Percentiles rank a stretch among this genome's conserved stretches.
phyloP scores from a whole-genome alignment of 169 alveolate genomes.

The Plasmodium relictum region DNA sequence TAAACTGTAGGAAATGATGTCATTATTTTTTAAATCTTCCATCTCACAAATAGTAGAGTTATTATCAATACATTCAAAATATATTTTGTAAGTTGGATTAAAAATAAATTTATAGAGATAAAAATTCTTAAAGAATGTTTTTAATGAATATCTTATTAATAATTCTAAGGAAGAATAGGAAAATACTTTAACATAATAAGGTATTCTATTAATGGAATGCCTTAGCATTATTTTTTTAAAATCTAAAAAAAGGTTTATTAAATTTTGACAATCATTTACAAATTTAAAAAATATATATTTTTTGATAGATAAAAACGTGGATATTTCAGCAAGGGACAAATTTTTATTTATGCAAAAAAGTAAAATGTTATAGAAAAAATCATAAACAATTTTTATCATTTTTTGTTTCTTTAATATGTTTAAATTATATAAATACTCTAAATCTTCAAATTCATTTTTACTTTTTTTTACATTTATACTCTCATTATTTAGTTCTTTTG shows the following conservation, averaged over 20 bases:
- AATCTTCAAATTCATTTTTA: neutral
- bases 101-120: conserved; percentile 55
- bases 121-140: conserved; percentile 37
- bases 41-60: neutral
- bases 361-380: conserved; percentile 40
- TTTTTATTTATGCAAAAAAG: conserved; percentile 32
- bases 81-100: conserved; percentile 29
- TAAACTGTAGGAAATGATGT: no score
- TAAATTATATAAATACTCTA: neutral
- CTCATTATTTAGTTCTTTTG: conserved; percentile 30
- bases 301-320: conserved; percentile 44
- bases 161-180: conserved; percentile 36
- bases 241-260: conserved; percentile 41
- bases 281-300: conserved; percentile 50
- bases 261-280: conserved; percentile 10
- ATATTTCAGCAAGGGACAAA: conserved; percentile 39
- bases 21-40: no score
- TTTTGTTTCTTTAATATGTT: conserved; percentile 13
- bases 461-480: neutral
- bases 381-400: conserved; percentile 44
- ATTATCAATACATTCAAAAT: conserved; percentile 13
- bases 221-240: conserved; percentile 40
- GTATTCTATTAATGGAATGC: conserved; percentile 54
- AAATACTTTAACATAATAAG: conserved; percentile 47
- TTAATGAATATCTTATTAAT: conserved; percentile 40